Evolutionary conservation across 2,329 filamentous ascomycete species (phyloP).

Genomic region (Biscogniauxia sp.): DNA sequence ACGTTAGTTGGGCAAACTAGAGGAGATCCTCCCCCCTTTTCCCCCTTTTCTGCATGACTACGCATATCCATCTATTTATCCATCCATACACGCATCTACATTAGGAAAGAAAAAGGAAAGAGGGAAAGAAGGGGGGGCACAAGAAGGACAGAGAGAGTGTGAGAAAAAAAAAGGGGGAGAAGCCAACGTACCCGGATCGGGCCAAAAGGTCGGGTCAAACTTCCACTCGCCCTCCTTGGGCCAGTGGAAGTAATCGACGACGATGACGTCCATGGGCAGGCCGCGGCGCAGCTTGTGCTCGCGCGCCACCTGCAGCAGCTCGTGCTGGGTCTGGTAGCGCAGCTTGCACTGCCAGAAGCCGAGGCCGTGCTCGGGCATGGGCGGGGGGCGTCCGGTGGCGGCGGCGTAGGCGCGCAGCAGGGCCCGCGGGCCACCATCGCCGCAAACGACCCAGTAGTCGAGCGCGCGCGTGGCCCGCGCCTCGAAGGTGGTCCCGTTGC

Average conservation of each 20-base stretch:
- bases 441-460: slow-evolving; percentile 64
- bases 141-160: too few species aligned
- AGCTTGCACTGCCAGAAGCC: slow-evolving; percentile 72
- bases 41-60: neutral
- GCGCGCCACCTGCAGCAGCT: slow-evolving; percentile 57
- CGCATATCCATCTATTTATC: neutral
- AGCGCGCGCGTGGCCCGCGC: slow-evolving; percentile 55
- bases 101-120: too few species aligned
- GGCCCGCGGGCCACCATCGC: slow-evolving; percentile 52
- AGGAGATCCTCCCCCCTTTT: neutral
- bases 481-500: slow-evolving; percentile 61
- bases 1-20: too few species aligned
- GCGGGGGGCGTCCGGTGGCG: slow-evolving; percentile 58
- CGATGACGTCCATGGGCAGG: slow-evolving; percentile 63
- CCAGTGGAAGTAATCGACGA: slow-evolving; percentile 69
- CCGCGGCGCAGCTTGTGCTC: slow-evolving; percentile 53
- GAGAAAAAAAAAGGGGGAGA: neutral
- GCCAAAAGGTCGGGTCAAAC: slow-evolving; percentile 64
- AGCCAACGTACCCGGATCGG: slow-evolving; percentile 52
- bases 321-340: slow-evolving; percentile 67
- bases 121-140: too few species aligned
- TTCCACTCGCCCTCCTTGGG: slow-evolving; percentile 65
- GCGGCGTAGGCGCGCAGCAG: slow-evolving; percentile 56
- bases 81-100: too few species aligned
- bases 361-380: slow-evolving; percentile 68